phyloP scores from a whole-genome alignment of 176 grass and related monocot genomes.

The Rhipidocladum racemiflorum region DNA sequence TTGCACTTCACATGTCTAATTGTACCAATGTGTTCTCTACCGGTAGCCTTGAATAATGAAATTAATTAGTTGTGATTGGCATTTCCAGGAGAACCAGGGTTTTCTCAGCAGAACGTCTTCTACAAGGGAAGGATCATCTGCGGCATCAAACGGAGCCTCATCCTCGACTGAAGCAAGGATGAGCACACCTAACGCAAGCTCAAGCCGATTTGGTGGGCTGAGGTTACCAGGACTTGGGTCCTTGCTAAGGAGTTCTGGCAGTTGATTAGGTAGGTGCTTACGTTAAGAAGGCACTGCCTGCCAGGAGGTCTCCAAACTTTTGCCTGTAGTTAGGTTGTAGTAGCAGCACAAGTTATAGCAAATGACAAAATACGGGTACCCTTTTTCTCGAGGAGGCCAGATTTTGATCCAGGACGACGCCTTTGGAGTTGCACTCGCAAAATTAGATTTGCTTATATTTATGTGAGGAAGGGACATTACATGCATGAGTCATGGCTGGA shows the following conservation, averaged over 20 bases:
- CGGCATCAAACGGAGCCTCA: background rate
- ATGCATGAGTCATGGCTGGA: background rate
- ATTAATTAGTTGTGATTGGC: background rate
- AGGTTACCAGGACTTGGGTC: slow-evolving; percentile 3
- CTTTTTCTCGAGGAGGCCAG: background rate
- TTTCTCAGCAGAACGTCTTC: background rate
- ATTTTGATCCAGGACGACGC: background rate
- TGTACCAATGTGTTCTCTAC: background rate
- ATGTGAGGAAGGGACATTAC: background rate
- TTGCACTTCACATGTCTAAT: background rate
- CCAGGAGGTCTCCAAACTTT: background rate
- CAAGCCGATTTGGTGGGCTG: background rate
- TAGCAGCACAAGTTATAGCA: background rate
- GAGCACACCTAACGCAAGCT: background rate
- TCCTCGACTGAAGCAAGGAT: background rate
- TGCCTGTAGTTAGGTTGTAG: background rate
- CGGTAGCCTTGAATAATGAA: background rate
- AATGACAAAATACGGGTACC: background rate
- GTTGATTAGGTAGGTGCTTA: background rate
- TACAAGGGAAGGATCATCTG: background rate
- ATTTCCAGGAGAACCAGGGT: background rate
- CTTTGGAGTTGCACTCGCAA: background rate
- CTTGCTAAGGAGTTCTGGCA: background rate
- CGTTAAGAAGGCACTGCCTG: background rate
- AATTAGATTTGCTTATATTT: too few species aligned